Evolutionary conservation across 2,329 filamentous ascomycete genomes (phyloP), one percentile per base, ranked within the genome.

Genomic region (Claviceps digitariae): DNA sequence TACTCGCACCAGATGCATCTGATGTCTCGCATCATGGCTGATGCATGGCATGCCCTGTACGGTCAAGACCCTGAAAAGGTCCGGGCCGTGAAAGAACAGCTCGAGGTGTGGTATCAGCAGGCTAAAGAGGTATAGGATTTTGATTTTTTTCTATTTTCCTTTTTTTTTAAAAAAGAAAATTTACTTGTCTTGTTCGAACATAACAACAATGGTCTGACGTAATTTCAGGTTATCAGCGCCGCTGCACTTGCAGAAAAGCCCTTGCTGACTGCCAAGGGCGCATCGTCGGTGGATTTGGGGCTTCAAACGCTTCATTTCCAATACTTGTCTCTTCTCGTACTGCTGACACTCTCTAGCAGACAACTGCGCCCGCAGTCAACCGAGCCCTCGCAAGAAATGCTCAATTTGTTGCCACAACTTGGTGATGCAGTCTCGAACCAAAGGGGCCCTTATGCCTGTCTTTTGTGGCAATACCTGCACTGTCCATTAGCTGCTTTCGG

Each of bases 11-110:
- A 53, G 29, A 53, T 49, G 52, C 34, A 50, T 15, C 34, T 53
- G 10, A 17, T 53, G 6, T 50, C 52, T 15, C 23, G 46, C 21
- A 41, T 53, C 4, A 53, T 48, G 52, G 36, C 52, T 31, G 52
- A 50, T 44, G 46, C 38, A 6, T 53, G 52, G 52, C 45, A 53
- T n/a, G 36, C 25, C 23, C 46, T 53, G 25, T 53, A 50, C n/a
- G 46, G 52, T 15, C 31, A 53, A 23, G 46, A 50, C 34, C 9
- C 34, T 13, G 48, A 40, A 29, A 50, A 27, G 17, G 15, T 43
- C 23, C 31, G 20, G 34, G 17, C n/a, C 4, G 48, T 40, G 13
- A 50, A 50, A 15, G 25, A 17, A 15, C 9, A 15, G 23, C 34
- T 50, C 5, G 48, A 50, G 17, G 4, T 20, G 7, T 50, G 45